These are phyloP conservation scores for Wickerhamomyces subpelliculosus DNA, from an alignment of 805 yeast genomes.

Conservation along the genomic window DNA sequence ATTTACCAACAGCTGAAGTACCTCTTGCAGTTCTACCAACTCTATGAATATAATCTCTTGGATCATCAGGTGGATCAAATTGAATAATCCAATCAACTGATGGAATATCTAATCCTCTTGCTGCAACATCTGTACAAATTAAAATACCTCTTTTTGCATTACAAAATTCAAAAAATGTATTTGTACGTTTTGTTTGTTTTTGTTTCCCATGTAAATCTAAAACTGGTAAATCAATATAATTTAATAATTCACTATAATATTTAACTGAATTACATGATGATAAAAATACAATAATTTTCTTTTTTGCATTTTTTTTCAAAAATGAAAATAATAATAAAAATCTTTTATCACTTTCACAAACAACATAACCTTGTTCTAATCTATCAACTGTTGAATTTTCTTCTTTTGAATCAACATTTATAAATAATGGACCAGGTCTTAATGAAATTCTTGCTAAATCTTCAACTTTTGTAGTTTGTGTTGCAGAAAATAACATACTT, in stretches of 20 bases:
- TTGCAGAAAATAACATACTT: conserved; percentile 97
- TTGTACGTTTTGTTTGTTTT: conserved; percentile 97
- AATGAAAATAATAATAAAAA: conserved; percentile 87
- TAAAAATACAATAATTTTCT: conserved; percentile 88
- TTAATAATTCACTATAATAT: conserved; percentile 89
- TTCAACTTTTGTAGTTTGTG: conserved; percentile 98
- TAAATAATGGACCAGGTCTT: conserved; percentile 88
- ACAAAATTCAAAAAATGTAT: conserved; percentile 96
- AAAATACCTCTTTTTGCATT: conserved; percentile 92
- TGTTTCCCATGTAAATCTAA: conserved; percentile 96
- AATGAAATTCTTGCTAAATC: conserved; percentile 95
- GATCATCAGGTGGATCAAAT: conserved; percentile 99
- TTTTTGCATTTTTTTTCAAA: conserved; percentile 85
- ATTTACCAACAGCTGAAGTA: conserved; percentile 81
- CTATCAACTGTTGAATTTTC: conserved; percentile 93
- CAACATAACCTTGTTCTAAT: conserved; percentile 96
- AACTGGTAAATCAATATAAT: conserved; percentile 95
- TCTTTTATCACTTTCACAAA: conserved; percentile 93
- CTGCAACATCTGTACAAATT: conserved; percentile 97
- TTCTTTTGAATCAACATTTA: conserved; percentile 82
- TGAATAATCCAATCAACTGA: conserved; percentile 99
- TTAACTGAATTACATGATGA: conserved; percentile 97
- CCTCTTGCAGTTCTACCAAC: conserved; percentile 99
- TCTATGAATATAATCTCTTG: conserved; percentile 97
- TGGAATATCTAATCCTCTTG: conserved; percentile 98